These are phyloP conservation scores for Pharus latifolius DNA, from an alignment of 176 grass and related monocot species.

Conservation along the genomic window DNA sequence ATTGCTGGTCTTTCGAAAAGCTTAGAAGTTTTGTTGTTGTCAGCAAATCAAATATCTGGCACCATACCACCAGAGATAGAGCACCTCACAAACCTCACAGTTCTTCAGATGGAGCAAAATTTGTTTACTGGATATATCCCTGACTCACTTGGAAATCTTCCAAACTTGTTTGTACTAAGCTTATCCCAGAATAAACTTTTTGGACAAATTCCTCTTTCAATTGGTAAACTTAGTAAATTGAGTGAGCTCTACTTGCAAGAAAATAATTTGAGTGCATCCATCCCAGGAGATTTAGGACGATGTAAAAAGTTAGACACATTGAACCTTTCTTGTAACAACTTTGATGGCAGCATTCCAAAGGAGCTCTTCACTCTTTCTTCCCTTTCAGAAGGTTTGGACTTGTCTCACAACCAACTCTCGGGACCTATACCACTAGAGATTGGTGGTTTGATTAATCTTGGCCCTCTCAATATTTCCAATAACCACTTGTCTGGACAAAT, in stretches of 20 bases:
- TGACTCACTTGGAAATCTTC: background rate
- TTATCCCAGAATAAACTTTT: slow-evolving; percentile 8
- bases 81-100: background rate
- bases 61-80: slow-evolving; percentile 20
- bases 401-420: slow-evolving; percentile 11
- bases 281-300: slow-evolving; percentile 2
- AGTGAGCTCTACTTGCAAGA: background rate
- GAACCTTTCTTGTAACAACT: slow-evolving; percentile 10
- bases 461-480: background rate
- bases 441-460: background rate
- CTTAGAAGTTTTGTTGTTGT: background rate
- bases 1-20: background rate
- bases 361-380: background rate
- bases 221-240: slow-evolving; percentile 21
- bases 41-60: slow-evolving; percentile 18
- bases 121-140: slow-evolving; percentile 12
- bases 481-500: slow-evolving; percentile 16
- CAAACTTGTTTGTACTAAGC: background rate
- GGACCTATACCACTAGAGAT: slow-evolving; percentile 20
- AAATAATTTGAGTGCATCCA: slow-evolving; percentile 1
- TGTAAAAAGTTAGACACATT: background rate
- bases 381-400: background rate
- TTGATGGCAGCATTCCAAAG: slow-evolving; percentile 15
- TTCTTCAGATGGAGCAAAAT: background rate
- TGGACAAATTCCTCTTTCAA: slow-evolving; percentile 23